Evolutionary conservation across 2,329 filamentous ascomycete species (phyloP).

Genomic region (Pyrenophora teres): DNA sequence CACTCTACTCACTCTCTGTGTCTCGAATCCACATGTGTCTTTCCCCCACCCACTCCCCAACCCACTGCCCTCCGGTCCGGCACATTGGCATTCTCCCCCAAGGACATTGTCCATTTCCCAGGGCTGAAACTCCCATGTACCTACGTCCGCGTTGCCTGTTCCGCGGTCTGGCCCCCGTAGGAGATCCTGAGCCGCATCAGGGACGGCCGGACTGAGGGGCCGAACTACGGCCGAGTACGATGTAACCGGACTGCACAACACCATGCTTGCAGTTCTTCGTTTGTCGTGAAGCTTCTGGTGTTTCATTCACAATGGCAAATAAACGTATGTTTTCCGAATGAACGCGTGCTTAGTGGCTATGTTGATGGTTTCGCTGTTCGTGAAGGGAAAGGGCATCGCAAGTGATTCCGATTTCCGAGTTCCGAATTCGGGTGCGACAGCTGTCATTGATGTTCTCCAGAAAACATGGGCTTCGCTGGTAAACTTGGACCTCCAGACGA

Average conservation of each 20-base stretch:
- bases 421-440: no score
- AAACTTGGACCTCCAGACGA: no score
- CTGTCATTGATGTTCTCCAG: no score
- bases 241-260: slow-evolving; percentile 14
- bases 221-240: slow-evolving; percentile 16
- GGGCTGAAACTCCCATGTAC: slow-evolving; percentile 32
- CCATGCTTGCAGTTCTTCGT: slow-evolving; percentile 13
- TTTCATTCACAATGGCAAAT: no score
- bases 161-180: slow-evolving; percentile 34
- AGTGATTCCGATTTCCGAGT: no score
- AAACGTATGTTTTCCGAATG: no score
- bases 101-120: slow-evolving; percentile 28
- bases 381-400: no score
- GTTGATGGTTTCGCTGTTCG: no score
- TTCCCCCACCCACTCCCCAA: slow-evolving; percentile 19
- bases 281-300: slow-evolving; percentile 15
- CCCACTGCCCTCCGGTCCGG: slow-evolving; percentile 36
- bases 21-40: slow-evolving; percentile 17
- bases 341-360: no score
- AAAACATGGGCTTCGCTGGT: no score
- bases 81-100: slow-evolving; percentile 27
- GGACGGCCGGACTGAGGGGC: slow-evolving; percentile 35
- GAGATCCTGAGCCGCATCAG: slow-evolving; percentile 34
- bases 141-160: slow-evolving; percentile 27
- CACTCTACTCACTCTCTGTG: slow-evolving; percentile 19